Evolutionary conservation across 108 stramenopile species (phyloP).

Genomic region (Skeletonema tropicum): DNA sequence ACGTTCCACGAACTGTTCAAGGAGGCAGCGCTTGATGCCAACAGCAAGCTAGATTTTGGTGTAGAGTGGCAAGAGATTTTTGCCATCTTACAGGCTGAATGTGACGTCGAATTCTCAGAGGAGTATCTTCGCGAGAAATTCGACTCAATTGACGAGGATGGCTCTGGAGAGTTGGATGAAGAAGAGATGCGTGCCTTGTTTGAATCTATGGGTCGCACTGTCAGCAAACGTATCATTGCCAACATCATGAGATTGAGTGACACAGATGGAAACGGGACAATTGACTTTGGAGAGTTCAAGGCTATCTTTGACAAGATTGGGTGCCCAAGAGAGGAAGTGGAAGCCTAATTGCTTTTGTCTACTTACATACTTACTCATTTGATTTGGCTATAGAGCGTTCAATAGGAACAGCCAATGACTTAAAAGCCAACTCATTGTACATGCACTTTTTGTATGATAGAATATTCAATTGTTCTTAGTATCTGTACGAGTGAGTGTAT

Average conservation of each 20-base stretch:
- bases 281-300: constrained; percentile 23
- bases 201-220: constrained; percentile 6
- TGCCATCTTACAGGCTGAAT: neutral
- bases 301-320: constrained; percentile 14
- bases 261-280: constrained; percentile 18
- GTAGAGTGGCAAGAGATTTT: constrained; percentile 27
- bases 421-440: no score
- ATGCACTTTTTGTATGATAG: no score
- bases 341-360: no score
- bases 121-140: constrained; percentile 18
- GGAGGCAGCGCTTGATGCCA: constrained; percentile 21
- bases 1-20: constrained; percentile 38
- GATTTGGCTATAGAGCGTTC: no score
- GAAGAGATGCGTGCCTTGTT: constrained; percentile 18
- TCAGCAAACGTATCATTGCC: constrained; percentile 9
- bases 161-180: constrained; percentile 17
- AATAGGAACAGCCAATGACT: no score
- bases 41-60: constrained; percentile 23
- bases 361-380: no score
- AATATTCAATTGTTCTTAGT: no score
- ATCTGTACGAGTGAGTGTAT: no score
- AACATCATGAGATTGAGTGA: constrained; percentile 25
- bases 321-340: neutral
- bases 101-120: constrained; percentile 2
- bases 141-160: constrained; percentile 14